Base-by-base conservation (phyloP, 2,329 filamentous ascomycete species). In the Cladosporium sp. region DNA sequence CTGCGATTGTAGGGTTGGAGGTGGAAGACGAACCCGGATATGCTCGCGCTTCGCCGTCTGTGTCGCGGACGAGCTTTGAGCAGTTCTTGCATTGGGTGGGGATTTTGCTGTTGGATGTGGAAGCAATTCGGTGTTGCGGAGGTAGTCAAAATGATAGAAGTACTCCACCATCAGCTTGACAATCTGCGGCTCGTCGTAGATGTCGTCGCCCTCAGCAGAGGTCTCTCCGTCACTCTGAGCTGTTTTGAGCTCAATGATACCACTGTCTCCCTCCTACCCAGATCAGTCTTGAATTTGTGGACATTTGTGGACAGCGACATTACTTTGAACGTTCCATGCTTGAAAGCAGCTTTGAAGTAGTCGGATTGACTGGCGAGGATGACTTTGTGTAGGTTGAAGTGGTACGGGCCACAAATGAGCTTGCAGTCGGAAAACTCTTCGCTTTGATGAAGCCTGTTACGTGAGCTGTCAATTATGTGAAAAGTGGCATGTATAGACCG, bases 361-460 rank as follows among this genome's bases (percentile, higher is more conserved):
- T 74, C 73, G 5, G 78, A 80, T 46, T 80, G 75, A 31, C 78
- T 77, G 69, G 77, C 77, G 57, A 81, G 70, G 49, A 81, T 72
- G 11, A 74, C 75, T 65, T 78, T 78, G 70, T 81, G 79, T 4
- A 80, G 79, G 28, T 71, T 72, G 70, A 79, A 80, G 69, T 72
- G 76, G 73, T 76, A 74, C 23, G 69, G 67, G 52, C 78, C 78
- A 71, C 76, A 80, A 50, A 73, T 71, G 69, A 82, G 77, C 61
- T 75, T 79, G 69, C 81, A 76, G 73, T 81, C 79, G 65, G 77
- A 78, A 68, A 79, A 79, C 40, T 67, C 62, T 5, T 62, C 65
- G 31, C 31, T 33, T 11, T 33, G 10, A 8, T 33, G 31, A 33
- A 33, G 31, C 31, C 31, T 33, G 31, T 1, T 11, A 3, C 10